phyloP scores from a whole-genome alignment of 768 basidiomycete species.

The Lactarius deliciosus region DNA sequence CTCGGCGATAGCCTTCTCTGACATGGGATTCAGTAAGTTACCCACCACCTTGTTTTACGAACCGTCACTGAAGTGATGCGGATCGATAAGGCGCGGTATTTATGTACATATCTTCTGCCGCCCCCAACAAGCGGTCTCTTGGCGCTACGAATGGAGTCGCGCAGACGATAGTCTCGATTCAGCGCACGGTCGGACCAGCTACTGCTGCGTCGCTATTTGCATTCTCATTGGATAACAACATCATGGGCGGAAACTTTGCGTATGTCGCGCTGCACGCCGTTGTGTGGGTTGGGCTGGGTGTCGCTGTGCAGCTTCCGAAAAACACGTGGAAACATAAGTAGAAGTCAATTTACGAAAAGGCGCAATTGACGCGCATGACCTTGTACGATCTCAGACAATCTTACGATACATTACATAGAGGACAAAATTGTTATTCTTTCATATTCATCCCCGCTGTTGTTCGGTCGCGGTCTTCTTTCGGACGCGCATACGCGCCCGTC shows the following conservation, averaged over 20 bases:
- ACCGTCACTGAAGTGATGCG: background rate
- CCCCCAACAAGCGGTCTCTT: slow-evolving; percentile 63
- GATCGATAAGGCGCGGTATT: slow-evolving; percentile 57
- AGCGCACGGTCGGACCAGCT: slow-evolving; percentile 52
- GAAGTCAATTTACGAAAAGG: background rate
- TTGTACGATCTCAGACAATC: background rate
- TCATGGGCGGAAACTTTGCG: slow-evolving; percentile 45
- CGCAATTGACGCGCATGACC: background rate
- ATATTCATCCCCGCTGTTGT: background rate
- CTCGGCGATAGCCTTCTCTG: slow-evolving; percentile 9
- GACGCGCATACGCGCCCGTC: background rate
- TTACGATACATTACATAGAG: background rate
- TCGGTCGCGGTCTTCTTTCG: background rate
- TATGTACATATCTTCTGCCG: slow-evolving; percentile 63
- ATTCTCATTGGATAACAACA: slow-evolving; percentile 48
- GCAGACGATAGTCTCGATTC: slow-evolving; percentile 41
- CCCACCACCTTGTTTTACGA: background rate
- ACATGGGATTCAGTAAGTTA: slow-evolving; percentile 26
- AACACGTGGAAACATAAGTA: slow-evolving; percentile 12
- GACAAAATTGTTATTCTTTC: background rate
- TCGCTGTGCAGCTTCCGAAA: slow-evolving; percentile 11
- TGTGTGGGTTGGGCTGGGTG: slow-evolving; percentile 8
- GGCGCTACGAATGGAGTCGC: slow-evolving; percentile 64
- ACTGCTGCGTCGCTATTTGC: slow-evolving; percentile 64
- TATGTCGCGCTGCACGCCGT: slow-evolving; percentile 12